Base-by-base conservation (phyloP, 805 yeast genomes). In the Candida fluviatilis region DNA sequence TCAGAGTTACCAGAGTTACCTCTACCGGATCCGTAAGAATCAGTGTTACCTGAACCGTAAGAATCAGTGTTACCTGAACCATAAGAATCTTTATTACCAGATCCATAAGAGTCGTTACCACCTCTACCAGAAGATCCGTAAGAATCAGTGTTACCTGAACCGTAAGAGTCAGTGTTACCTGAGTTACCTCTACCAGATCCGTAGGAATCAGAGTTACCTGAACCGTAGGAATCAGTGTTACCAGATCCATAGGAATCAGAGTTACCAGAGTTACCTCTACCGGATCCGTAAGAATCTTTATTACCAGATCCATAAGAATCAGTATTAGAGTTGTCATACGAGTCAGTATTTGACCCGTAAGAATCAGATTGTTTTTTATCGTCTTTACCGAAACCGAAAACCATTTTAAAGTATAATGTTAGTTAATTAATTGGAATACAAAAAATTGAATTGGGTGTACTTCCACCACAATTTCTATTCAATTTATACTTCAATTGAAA, bases 341-440 rank as follows among this genome's bases (percentile, higher is more conserved):
- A 39, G 31, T 44, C 30, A 15, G 31, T 27, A 18, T 18, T 18
- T 11, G 16, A 35, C 5, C 29, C 36, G 29, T 21, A 40, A 42
- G 48, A 51, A 4, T 53, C 42, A 39, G 48, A 42, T 41, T 55
- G 35, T 38, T 51, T 34, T 35, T 48, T 43, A 45, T 54, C 47
- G 50, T 55, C 54, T 35, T 47, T 48, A 33, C 64, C 64, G 28
- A 60, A 57, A 31, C 65, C 66, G 43, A 60, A 60, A 45, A 53
- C 66, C 66, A 60, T 61, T 49, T 31, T 54, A 36, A 23, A 23
- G 7, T 23, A 23, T 26, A 21, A 10, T 6, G 24, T 6, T 6
- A 16, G 17, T 40, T 31, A 16, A 25, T 29, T 34, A 13, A 24
- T 26, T 34, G 31, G 5, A 26, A 14, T 27, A 3, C 13, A 6